These are phyloP conservation scores for Fusarium gaditjirri DNA, from an alignment of 2,329 filamentous ascomycete genomes.

Conservation along the genomic window DNA sequence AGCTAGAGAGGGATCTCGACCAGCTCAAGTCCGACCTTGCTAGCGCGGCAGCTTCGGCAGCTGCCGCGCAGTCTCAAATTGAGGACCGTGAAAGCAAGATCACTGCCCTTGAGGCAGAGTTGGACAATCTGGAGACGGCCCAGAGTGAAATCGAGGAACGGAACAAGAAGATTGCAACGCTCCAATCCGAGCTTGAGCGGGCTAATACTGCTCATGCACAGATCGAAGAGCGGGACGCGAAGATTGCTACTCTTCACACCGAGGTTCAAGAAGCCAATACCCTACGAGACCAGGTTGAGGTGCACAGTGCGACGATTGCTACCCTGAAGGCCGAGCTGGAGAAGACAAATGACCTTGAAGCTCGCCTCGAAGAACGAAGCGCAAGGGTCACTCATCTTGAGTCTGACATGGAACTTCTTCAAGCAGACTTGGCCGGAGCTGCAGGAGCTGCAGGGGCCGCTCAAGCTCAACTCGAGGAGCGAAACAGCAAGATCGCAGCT, in stretches of 20 bases:
- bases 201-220: constrained; percentile 9
- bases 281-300: constrained; percentile 29
- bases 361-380: constrained; percentile 35
- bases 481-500: constrained; percentile 55
- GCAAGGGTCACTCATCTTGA: constrained; percentile 38
- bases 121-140: constrained; percentile 29
- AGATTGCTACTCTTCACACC: constrained; percentile 21
- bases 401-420: constrained; percentile 50
- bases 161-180: constrained; percentile 28
- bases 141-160: constrained; percentile 35
- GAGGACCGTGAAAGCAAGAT: constrained; percentile 40
- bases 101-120: constrained; percentile 29
- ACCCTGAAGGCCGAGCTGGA: constrained; percentile 36
- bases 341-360: constrained; percentile 24
- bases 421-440: constrained; percentile 32
- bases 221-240: constrained; percentile 28
- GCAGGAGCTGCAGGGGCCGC: constrained; percentile 29
- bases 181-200: constrained; percentile 50
- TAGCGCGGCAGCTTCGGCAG: constrained; percentile 8
- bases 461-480: constrained; percentile 47
- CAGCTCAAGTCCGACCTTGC: constrained; percentile 36
- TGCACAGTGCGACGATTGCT: constrained; percentile 34
- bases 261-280: constrained; percentile 33
- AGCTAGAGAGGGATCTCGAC: constrained; percentile 50
- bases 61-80: constrained; percentile 28